Evolutionary conservation across 768 basidiomycete species (phyloP), one percentile per base, ranked within the genome.

Genomic region (Podaxis sp.): DNA sequence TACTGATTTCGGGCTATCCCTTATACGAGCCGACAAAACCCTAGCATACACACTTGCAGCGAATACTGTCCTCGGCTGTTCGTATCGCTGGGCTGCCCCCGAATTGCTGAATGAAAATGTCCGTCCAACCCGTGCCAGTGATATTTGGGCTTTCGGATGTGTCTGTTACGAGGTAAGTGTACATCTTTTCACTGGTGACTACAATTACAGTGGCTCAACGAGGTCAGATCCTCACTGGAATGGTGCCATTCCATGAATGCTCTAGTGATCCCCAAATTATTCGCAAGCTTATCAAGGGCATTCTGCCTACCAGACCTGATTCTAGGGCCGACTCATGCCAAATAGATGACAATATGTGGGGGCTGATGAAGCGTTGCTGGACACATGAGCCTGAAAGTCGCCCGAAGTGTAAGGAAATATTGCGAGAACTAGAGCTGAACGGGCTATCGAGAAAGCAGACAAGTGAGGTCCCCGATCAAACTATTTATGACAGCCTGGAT

Each of bases 101-200:
- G 68, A 67, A 53, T 24, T 66, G 20, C 10, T 66, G 22, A 28
- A 62, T 10, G 56, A 53, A 10, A n/a, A 30, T n/a, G 3, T 49
- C 30, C n/a, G 24, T 15, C 52, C 60, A 17, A 37, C n/a, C n/a
- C 46, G 33, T 4, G 64, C 64, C 15, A 67, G 62, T 60, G 68
- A 69, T 40, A 56, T 67, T 41, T 69, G 67, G 54, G 60, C 66
- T 33, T 66, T 67, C 56, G 64, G 58, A 10, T 65, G 65, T 53
- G 61, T 65, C 2, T 64, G 60, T 26, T 66, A 53, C 53, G 64
- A 67, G 52, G 66, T 67, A 38, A 7, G 41, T 26, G 5, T 17
- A 11, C 51, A 17, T 4, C 22, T 11, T 52, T 41, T 41, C 17
- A 12, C 11, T n/a, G 5, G 3, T 10, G 12, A 13, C 17, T 12